A percentile compares a stretch with the other conserved stretches of the same genome.
Evolutionary conservation across 495 filamentous ascomycete species (phyloP).

Genomic region (Margaritispora aquatica): DNA sequence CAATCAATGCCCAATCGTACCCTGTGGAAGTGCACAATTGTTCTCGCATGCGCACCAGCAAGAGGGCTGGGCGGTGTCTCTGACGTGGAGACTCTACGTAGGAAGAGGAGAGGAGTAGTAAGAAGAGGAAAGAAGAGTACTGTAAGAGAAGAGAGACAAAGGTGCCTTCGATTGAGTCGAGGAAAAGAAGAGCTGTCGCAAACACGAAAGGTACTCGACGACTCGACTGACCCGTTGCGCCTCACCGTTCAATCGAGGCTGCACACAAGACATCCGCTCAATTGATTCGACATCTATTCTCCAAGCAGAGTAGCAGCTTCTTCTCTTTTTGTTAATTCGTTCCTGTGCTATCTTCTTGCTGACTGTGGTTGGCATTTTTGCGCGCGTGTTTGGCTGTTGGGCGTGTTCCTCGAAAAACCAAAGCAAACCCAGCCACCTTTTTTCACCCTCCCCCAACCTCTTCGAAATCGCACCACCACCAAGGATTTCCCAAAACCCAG

Average conservation of each 20-base stretch:
- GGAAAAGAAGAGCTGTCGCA: too few relatives aligned
- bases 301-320: neutral
- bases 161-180: too few relatives aligned
- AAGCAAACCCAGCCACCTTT: conserved; percentile 1
- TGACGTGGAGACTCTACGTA: neutral
- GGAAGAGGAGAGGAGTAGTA: neutral
- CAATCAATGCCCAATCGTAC: neutral
- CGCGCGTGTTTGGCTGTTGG: neutral
- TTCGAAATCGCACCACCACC: neutral
- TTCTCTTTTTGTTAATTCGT: neutral
- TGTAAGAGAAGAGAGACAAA: too few relatives aligned
- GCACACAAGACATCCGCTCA: neutral
- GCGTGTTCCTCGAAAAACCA: too few relatives aligned
- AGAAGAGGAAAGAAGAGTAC: too few relatives aligned
- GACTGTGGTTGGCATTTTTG: neutral
- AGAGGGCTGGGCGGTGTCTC: neutral
- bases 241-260: neutral
- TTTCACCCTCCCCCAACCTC: conserved; percentile 13
- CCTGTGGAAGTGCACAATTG: neutral
- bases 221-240: neutral
- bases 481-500: neutral
- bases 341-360: too few relatives aligned
- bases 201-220: too few relatives aligned
- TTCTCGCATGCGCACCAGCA: neutral
- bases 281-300: neutral